Conservation (phyloP, 306 rosid species). For the Castanopsis chinensis region DNA sequence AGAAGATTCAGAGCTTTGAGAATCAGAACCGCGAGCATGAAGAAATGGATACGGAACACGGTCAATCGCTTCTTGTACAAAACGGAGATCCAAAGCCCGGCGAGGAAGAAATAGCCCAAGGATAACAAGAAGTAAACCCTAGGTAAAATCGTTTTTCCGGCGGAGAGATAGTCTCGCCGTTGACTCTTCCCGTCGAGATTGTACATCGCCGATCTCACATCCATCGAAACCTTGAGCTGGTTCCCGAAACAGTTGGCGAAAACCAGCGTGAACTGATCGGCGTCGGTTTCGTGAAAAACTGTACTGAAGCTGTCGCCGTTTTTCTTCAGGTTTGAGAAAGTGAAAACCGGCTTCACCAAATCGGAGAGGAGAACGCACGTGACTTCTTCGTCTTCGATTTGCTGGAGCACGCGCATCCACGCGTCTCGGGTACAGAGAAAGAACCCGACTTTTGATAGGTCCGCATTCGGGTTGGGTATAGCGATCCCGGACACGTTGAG, state of each 20-base stretch:
- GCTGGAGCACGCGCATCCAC: conserved; percentile 75
- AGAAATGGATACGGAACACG: conserved; percentile 74
- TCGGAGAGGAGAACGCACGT: conserved; percentile 64
- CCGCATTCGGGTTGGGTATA: conserved; percentile 44
- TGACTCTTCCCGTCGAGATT: conserved; percentile 70
- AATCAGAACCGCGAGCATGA: conserved; percentile 84
- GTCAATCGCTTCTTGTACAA: conserved; percentile 81
- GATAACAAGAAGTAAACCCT: conserved; percentile 73
- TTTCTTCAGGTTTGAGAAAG: conserved; percentile 48
- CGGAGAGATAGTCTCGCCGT: conserved; percentile 72
- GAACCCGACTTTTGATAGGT: conserved; percentile 72
- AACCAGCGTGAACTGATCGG: conserved; percentile 83
- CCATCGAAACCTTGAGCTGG: conserved; percentile 55
- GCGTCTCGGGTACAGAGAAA: conserved; percentile 77
- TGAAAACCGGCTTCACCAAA: conserved; percentile 56
- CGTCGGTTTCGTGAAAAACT: conserved; percentile 44
- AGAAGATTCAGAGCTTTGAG: conserved; percentile 72
- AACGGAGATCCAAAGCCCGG: conserved; percentile 56
- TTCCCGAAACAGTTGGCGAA: conserved; percentile 68
- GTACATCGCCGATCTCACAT: conserved; percentile 75
- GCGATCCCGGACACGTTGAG: conserved; percentile 56
- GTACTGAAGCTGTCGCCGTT: conserved; percentile 11
- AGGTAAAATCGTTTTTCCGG: conserved; percentile 76
- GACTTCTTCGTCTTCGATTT: conserved; percentile 64
- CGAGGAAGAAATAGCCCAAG: conserved; percentile 48